Evolutionary conservation across 441 rosid species (phyloP).

Genomic region (Manihot esculenta): DNA sequence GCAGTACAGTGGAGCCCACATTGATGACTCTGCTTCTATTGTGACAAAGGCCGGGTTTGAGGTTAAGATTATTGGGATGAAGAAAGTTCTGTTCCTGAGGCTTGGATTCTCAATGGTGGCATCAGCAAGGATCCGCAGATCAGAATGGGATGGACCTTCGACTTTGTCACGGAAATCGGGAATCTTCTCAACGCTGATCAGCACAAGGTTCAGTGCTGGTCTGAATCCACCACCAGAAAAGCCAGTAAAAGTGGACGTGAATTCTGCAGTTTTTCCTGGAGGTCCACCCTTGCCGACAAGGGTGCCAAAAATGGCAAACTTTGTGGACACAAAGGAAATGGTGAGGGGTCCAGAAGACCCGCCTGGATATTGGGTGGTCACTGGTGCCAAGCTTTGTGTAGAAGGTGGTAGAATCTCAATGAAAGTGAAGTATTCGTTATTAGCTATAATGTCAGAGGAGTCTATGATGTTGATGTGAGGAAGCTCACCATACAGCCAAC

Average conservation of each 20-base stretch:
- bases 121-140: constrained; percentile 60
- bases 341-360: constrained; percentile 83
- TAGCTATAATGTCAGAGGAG: constrained; percentile 79
- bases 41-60: constrained; percentile 93
- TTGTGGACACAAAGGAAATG: constrained; percentile 88
- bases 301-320: constrained; percentile 66
- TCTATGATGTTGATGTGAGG: constrained; percentile 49
- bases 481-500: background rate
- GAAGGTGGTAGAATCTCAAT: constrained; percentile 81
- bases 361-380: constrained; percentile 96
- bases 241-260: constrained; percentile 60
- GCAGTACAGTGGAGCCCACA: constrained; percentile 49
- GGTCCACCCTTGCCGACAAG: constrained; percentile 60
- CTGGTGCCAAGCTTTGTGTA: constrained; percentile 83
- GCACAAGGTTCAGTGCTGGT: constrained; percentile 59
- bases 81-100: constrained; percentile 78
- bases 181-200: constrained; percentile 65
- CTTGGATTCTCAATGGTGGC: constrained; percentile 78
- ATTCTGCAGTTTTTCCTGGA: constrained; percentile 82
- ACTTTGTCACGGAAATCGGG: constrained; percentile 71
- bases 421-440: constrained; percentile 76
- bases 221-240: constrained; percentile 43
- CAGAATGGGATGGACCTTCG: constrained; percentile 80
- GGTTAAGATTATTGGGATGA: constrained; percentile 79
- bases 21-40: constrained; percentile 71